These are phyloP conservation scores for Gracilaria gracilis DNA, from an alignment of 23 red algal species.

Conservation along the genomic window DNA sequence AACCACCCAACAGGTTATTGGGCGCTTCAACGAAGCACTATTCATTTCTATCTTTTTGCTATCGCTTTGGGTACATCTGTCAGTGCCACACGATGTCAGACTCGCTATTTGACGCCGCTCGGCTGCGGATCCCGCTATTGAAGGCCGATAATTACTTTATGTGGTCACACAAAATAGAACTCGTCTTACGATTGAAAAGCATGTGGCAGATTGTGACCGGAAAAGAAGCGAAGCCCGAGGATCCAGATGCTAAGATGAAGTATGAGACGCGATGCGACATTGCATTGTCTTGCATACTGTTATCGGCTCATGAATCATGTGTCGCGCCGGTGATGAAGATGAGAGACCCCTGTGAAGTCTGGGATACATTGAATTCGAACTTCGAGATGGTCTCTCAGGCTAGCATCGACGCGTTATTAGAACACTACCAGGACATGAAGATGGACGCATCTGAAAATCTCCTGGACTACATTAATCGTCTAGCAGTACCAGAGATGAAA, in stretches of 20 bases:
- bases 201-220: too few relatives aligned
- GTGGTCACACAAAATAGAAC: neutral
- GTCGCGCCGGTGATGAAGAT: neutral
- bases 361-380: neutral
- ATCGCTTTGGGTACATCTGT: too few relatives aligned
- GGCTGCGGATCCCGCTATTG: neutral
- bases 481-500: neutral
- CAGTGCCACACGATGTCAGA: neutral
- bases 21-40: too few relatives aligned
- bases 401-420: neutral
- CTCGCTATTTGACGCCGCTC: neutral
- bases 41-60: too few relatives aligned
- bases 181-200: neutral
- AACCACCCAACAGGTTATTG: too few relatives aligned
- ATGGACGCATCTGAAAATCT: slow-evolving; percentile 20
- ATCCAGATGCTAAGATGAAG: neutral
- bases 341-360: neutral
- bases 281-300: neutral
- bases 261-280: neutral
- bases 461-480: slow-evolving; percentile 33
- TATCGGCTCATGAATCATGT: slow-evolving; percentile 4
- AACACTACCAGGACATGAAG: neutral
- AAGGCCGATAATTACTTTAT: neutral
- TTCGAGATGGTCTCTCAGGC: slow-evolving; percentile 12
- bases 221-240: neutral